Base-by-base conservation (phyloP, 805 yeast species). In the Nakazawaea ernobii region DNA sequence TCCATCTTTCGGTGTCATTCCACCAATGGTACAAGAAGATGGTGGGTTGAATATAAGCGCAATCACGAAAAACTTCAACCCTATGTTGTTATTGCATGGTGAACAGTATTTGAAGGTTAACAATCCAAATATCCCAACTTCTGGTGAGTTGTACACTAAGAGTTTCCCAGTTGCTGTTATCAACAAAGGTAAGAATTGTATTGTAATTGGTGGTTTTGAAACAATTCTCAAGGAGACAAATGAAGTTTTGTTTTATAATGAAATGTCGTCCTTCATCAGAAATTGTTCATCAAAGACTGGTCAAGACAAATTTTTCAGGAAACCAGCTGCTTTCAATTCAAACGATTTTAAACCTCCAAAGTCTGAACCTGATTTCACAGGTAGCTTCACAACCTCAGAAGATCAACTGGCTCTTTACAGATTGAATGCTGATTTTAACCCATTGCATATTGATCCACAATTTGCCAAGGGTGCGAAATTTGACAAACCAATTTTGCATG, bases 371-470 rank as follows among this genome's bases (percentile, higher is more conserved):
- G 95, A 86, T 61, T 86, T 77, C 59, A 80, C 75, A 48, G 63
- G 67, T 40, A 77, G 73, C 38, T 75, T 79, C 57, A 67, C 74
- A 54, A 86, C 94, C 2, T 61, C 74, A 27, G 71, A 66, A 38
- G 86, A 90, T 63, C 89, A 82, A 65, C 97, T 97, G 40, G 88
- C 96, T 4, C 67, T 91, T 48, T 92, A 92, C 71, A 80, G 99
- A 64, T 73, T 92, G 52, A 84, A 92, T 52, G 98, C 97, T 46
- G 99, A 92, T 71, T 83, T 82, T 66, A 92, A 92, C 67, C 99
- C 99, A 51, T 76, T 92, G 57, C 99, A 91, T 70, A 84, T 92
- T 62, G 98, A 92, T 69, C 97, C 98, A 15, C 73, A 65, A 29
- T 85, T 91, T 67, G 97, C 98, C 13, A 79, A 82, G 53, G 86